phyloP scores from a whole-genome alignment of 2,329 filamentous ascomycete genomes.

The Lecanosticta acicola region DNA sequence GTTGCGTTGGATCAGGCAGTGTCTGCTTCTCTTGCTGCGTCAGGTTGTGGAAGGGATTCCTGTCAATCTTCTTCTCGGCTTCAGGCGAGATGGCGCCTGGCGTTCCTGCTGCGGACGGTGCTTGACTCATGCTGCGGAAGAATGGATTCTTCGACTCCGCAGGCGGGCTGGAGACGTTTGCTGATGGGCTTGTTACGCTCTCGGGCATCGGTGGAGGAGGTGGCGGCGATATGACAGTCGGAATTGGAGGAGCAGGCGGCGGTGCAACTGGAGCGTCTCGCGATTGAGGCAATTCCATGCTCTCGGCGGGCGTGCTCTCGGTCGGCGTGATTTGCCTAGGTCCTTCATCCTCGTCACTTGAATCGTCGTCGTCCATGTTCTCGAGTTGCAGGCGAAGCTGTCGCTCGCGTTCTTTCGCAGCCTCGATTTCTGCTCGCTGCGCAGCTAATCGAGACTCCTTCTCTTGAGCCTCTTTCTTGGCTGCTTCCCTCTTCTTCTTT shows the following conservation, averaged over 20 bases:
- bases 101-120: conserved; percentile 36
- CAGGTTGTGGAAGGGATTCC: conserved; percentile 91
- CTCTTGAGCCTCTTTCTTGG: conserved; percentile 77
- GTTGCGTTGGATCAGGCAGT: conserved; percentile 46
- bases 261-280: conserved; percentile 44
- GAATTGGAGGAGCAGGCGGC: conserved; percentile 38
- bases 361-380: conserved; percentile 67
- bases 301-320: conserved; percentile 54
- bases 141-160: conserved; percentile 90
- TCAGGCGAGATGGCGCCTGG: conserved; percentile 39
- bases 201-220: conserved; percentile 21
- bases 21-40: conserved; percentile 55
- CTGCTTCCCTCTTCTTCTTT: conserved; percentile 85
- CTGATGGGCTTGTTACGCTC: conserved; percentile 13
- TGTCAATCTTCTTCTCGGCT: conserved; percentile 54
- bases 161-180: conserved; percentile 44
- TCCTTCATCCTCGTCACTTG: conserved; percentile 65
- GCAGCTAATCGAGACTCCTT: conserved; percentile 79
- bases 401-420: conserved; percentile 80
- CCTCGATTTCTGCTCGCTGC: conserved; percentile 86
- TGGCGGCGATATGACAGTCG: conserved; percentile 14
- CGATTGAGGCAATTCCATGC: conserved; percentile 47
- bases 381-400: conserved; percentile 86
- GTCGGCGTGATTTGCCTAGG: conserved; percentile 63
- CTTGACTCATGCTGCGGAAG: conserved; percentile 76